Conservation (phyloP, 2,329 filamentous ascomycete species). For the Colletotrichum lentis region DNA sequence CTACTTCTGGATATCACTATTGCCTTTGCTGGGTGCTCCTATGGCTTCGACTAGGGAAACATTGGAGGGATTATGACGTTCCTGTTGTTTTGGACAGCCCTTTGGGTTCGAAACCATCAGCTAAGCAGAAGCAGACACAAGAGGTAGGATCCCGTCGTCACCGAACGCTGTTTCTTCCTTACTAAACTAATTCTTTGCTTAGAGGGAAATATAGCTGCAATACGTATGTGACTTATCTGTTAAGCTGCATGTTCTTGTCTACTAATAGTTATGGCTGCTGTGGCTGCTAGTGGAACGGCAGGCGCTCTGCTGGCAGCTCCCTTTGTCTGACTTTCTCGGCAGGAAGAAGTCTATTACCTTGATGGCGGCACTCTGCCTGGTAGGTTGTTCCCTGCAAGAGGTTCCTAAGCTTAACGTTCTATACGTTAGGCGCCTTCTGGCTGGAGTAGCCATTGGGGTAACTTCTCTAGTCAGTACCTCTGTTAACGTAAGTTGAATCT, state of each 20-base stretch:
- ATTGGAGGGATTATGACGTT: slow-evolving; percentile 51
- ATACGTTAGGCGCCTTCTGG: slow-evolving; percentile 49
- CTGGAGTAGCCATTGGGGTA: slow-evolving; percentile 48
- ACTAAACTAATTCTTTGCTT: not conserved
- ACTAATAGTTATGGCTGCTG: slow-evolving; percentile 38
- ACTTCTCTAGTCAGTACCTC: slow-evolving; percentile 44
- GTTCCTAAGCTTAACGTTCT: slow-evolving; percentile 48
- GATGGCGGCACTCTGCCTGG: slow-evolving; percentile 46
- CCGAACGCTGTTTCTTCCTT: no score
- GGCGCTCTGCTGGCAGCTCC: slow-evolving; percentile 50
- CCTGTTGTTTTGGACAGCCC: slow-evolving; percentile 47
- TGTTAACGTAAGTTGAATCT: no score
- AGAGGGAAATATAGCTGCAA: slow-evolving; percentile 47
- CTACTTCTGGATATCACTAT: slow-evolving; percentile 47
- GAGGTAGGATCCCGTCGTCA: slow-evolving; percentile 1
- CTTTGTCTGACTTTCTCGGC: slow-evolving; percentile 49
- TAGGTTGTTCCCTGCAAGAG: slow-evolving; percentile 49
- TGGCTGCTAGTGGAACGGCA: slow-evolving; percentile 49
- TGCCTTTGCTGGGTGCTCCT: slow-evolving; percentile 50
- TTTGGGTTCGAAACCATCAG: slow-evolving; percentile 47
- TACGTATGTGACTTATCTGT: slow-evolving; percentile 40
- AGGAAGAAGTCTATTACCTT: slow-evolving; percentile 48
- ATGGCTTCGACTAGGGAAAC: slow-evolving; percentile 52
- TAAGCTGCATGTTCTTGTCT: not conserved
- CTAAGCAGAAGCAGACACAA: slow-evolving; percentile 43